Base-by-base conservation (phyloP, 495 filamentous ascomycete genomes). In the Xanthoparmelia taractica region DNA sequence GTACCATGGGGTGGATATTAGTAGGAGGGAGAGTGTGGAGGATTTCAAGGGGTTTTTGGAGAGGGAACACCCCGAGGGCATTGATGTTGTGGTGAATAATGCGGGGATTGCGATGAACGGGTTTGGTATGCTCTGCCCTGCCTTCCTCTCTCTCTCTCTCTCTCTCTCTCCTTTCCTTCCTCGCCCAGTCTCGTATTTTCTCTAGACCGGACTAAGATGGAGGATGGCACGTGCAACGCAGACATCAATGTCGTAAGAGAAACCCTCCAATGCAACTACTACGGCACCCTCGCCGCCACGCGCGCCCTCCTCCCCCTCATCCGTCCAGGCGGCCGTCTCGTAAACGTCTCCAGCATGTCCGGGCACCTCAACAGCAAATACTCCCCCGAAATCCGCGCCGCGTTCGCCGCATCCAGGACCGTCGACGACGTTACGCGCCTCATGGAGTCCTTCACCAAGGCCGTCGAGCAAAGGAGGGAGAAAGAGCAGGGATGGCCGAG, bases 11-110 rank as follows among this genome's bases (percentile, higher is more conserved):
- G 71, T 82, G 0, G 79, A 82, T 64, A 80, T 82, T 48, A 69
- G 70, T 15, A 60, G 76, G 58, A 66, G 65, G 29, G 62, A 69
- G 34, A 80, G 78, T 69, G 76, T 81, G 23, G 33, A 68, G 31
- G 65, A 63, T 1, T 76, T 82, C 59, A 65, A 67, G 12, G 66
- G 68, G 1, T 76, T 76, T 36, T 54, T 82, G 64, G 72, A 76
- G 63, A 69, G 73, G 38, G 71, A 75, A 34, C 77, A 81, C 66
- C 71, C 72, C 15, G 73, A 80, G 27, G 77, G 79, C 1, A 69
- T 82, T 36, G 79, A 82, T 65, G 63, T 80, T 25, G 70, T 80
- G 11, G 72, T 81, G 60, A 82, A 82, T 68, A 82, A 82, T 66
- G 79, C 78, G 1, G 78, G 74, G 71, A 67, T 70, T 43, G 73